Conservation (phyloP, 352 stramenopile genomes). For the Pythium rhizo-oryzae region DNA sequence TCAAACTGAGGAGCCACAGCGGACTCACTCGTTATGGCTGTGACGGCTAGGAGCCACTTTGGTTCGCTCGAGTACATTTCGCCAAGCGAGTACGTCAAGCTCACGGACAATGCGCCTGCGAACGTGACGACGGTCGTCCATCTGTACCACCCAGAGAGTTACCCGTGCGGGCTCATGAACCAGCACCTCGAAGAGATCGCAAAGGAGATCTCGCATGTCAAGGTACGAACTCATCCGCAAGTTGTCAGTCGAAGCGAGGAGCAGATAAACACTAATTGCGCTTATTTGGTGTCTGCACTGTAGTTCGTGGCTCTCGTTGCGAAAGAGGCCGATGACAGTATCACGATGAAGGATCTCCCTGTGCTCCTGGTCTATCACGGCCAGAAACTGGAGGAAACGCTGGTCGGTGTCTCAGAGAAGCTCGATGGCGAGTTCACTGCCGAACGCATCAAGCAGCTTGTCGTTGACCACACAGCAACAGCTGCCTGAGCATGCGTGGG, state of each 20-base stretch:
- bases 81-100: slow-evolving; percentile 56
- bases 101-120: slow-evolving; percentile 34
- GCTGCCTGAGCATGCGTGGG: slow-evolving; percentile 10
- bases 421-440: slow-evolving; percentile 71
- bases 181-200: slow-evolving; percentile 61
- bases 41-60: slow-evolving; percentile 39
- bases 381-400: slow-evolving; percentile 50
- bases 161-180: slow-evolving; percentile 75
- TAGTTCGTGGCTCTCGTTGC: slow-evolving; percentile 69
- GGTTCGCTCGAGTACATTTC: slow-evolving; percentile 62
- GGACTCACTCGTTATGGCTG: neutral
- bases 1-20: no score
- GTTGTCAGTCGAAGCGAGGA: no score
- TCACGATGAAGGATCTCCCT: slow-evolving; percentile 65
- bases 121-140: slow-evolving; percentile 51
- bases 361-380: slow-evolving; percentile 70
- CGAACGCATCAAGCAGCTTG: slow-evolving; percentile 34
- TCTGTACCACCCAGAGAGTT: slow-evolving; percentile 72
- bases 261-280: no score
- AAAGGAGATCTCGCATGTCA: slow-evolving; percentile 53
- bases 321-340: slow-evolving; percentile 66
- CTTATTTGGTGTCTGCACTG: no score
- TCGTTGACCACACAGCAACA: slow-evolving; percentile 1
- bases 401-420: slow-evolving; percentile 57
- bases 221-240: no score